Percentiles rank a stretch among this genome's conserved stretches.
Conservation (phyloP, 768 basidiomycete genomes). For the Trametes sanguinea region DNA sequence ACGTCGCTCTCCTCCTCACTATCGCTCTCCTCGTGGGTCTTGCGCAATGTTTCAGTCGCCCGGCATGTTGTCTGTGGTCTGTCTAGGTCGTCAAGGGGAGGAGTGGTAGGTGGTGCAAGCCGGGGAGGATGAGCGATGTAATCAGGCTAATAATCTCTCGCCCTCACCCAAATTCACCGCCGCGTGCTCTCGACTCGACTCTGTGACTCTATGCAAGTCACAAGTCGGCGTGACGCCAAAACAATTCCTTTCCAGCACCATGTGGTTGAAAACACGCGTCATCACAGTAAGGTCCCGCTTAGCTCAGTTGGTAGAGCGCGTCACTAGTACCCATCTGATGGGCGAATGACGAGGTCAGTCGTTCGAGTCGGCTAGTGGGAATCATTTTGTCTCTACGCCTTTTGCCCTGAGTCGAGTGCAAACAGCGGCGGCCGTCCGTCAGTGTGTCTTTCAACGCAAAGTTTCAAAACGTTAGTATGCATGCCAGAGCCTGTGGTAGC, state of each 20-base stretch:
- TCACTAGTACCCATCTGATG: conserved; percentile 49
- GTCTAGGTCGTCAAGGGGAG: background rate
- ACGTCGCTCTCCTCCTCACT: conserved; percentile 70
- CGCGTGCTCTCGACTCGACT: background rate
- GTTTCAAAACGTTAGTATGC: too few relatives aligned
- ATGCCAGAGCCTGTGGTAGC: too few relatives aligned
- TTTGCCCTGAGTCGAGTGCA: too few relatives aligned
- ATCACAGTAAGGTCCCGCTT: conserved; percentile 15
- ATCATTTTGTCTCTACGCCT: conserved; percentile 24
- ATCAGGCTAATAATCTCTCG: conserved; percentile 1
- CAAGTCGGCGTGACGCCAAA: background rate
- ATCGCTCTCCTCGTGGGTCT: conserved; percentile 61
- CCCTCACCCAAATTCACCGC: background rate
- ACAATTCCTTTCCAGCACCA: background rate
- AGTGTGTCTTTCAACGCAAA: too few relatives aligned
- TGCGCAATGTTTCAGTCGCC: conserved; percentile 68
- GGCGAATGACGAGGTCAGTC: conserved; percentile 61
- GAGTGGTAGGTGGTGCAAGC: background rate
- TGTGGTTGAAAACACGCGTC: background rate
- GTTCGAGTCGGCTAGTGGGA: conserved; percentile 56
- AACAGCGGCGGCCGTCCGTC: too few relatives aligned
- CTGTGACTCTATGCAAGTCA: conserved; percentile 4
- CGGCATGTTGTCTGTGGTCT: conserved; percentile 46
- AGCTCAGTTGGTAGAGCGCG: conserved; percentile 58
- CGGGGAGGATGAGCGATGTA: conserved; percentile 1